Conservation (phyloP, 2,329 filamentous ascomycete genomes). For the Corinectria fuckeliana region DNA sequence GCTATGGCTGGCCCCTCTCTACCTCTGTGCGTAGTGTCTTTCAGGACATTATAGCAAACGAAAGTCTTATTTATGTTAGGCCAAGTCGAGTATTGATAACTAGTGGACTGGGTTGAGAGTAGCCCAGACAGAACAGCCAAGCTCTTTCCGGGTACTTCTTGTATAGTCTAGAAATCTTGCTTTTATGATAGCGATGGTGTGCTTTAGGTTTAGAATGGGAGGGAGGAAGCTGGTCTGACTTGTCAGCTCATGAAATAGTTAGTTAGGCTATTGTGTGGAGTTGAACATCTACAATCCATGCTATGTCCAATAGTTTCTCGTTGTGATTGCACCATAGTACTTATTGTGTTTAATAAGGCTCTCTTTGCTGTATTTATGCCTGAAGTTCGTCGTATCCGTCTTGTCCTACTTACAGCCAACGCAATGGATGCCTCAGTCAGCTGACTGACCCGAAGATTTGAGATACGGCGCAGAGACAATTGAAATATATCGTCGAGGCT, state of each 20-base stretch:
- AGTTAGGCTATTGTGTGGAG: background rate
- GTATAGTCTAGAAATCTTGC: no score
- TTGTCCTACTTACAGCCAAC: background rate
- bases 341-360: background rate
- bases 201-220: no score
- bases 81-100: background rate
- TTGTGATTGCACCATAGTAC: background rate
- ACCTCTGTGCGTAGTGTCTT: background rate
- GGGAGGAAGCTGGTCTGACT: no score
- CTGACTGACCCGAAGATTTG: background rate
- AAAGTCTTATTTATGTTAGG: no score
- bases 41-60: no score
- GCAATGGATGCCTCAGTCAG: constrained; percentile 14
- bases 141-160: no score
- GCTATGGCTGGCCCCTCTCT: background rate
- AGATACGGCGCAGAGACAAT: constrained; percentile 15
- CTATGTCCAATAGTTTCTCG: background rate
- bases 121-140: no score
- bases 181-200: no score
- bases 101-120: background rate
- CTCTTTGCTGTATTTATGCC: background rate
- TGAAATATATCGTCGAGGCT: constrained; percentile 10
- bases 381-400: no score
- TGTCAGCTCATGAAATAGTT: no score
- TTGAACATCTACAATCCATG: background rate